These are phyloP conservation scores for Suhomyces ambrosiae DNA, from an alignment of 1,139 yeast genomes.

Conservation along the genomic window DNA sequence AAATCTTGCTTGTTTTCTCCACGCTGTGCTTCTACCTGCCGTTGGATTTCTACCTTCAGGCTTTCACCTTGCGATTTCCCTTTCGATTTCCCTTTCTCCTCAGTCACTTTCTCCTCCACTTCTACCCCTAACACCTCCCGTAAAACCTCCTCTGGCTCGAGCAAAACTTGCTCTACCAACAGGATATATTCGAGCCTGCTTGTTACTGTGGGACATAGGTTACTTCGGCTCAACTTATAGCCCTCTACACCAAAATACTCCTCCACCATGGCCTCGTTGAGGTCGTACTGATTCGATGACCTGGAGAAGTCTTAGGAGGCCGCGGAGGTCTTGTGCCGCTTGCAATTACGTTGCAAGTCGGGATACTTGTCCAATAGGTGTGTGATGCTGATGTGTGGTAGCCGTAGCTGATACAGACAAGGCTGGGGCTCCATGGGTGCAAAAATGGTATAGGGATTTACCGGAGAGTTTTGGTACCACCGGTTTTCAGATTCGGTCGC, in stretches of 20 bases:
- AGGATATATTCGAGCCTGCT: constrained; percentile 22
- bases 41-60: background rate
- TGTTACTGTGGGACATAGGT: constrained; percentile 25
- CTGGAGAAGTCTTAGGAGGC: constrained; percentile 10
- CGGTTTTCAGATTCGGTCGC: constrained; percentile 3
- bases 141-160: constrained; percentile 13
- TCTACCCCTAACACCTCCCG: constrained; percentile 1
- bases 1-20: no score
- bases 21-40: no score
- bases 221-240: constrained; percentile 17
- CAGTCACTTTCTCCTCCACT: background rate
- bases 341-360: constrained; percentile 7
- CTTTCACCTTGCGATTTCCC: background rate
- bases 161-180: constrained; percentile 18
- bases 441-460: constrained; percentile 1
- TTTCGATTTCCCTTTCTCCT: background rate
- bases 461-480: background rate
- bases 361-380: constrained; percentile 14
- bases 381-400: constrained; percentile 12
- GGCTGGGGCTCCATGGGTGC: constrained; percentile 9
- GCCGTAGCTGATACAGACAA: constrained; percentile 1
- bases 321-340: background rate
- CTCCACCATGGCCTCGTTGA: constrained; percentile 20
- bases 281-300: constrained; percentile 19
- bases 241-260: constrained; percentile 18